Percentiles rank a stretch among this genome's conserved stretches.
phyloP scores from a whole-genome alignment of 2,329 filamentous ascomycete species.

The Zymoseptoria passerinii region DNA sequence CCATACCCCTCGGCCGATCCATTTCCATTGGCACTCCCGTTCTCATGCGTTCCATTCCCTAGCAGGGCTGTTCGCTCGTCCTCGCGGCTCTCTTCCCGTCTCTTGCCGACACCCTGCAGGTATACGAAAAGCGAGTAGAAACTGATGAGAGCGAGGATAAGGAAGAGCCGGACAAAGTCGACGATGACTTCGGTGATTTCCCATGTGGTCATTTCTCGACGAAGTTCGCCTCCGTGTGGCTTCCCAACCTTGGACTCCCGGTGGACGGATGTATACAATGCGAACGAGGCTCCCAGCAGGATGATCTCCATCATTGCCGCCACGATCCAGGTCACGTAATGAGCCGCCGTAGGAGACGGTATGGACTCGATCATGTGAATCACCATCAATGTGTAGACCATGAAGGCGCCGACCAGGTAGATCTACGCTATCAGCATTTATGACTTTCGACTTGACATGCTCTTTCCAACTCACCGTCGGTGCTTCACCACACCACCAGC shows the following conservation, averaged over 20 bases:
- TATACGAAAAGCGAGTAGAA: slow-evolving; percentile 52
- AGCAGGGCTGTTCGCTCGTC: slow-evolving; percentile 59
- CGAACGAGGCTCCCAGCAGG: slow-evolving; percentile 60
- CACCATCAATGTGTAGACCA: slow-evolving; percentile 77
- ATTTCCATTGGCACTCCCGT: slow-evolving; percentile 35
- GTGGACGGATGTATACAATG: slow-evolving; percentile 60
- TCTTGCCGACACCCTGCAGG: slow-evolving; percentile 29
- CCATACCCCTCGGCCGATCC: slow-evolving; percentile 23
- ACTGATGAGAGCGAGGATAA: slow-evolving; percentile 51
- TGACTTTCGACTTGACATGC: background rate
- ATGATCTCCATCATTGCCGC: slow-evolving; percentile 64
- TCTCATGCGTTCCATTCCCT: slow-evolving; percentile 37
- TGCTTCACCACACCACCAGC: slow-evolving; percentile 77
- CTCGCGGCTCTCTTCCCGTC: slow-evolving; percentile 33
- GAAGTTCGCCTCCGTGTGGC: slow-evolving; percentile 27
- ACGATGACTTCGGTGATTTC: slow-evolving; percentile 58
- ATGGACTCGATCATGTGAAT: slow-evolving; percentile 79
- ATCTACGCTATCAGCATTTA: slow-evolving; percentile 48
- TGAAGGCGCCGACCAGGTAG: slow-evolving; percentile 75
- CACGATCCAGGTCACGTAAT: slow-evolving; percentile 70
- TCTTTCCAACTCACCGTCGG: slow-evolving; percentile 53
- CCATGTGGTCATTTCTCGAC: slow-evolving; percentile 46
- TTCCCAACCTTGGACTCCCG: slow-evolving; percentile 51
- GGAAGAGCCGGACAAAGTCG: slow-evolving; percentile 58
- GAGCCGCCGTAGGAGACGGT: slow-evolving; percentile 69